Percentiles rank a stretch among this genome's conserved stretches.
Conservation (phyloP, 1,284 basidiomycete species). For the Irpex sp. region DNA sequence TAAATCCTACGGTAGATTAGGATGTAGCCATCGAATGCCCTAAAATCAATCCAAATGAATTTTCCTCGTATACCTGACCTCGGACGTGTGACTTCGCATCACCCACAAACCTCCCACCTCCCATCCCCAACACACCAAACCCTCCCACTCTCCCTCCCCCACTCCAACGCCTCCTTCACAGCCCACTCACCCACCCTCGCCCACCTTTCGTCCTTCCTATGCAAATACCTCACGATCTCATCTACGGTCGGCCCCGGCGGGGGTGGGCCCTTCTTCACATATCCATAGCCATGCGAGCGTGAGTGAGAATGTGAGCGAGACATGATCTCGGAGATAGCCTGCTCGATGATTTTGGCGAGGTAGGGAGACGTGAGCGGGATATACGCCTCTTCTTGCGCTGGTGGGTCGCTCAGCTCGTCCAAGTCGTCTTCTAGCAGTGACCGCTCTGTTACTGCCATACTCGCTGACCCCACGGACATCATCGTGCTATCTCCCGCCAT, state of each 20-base stretch:
- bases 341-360: constrained; percentile 44
- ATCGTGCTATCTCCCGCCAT: constrained; percentile 17
- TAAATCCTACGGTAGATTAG: too few species aligned
- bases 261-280: constrained; percentile 2
- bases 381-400: constrained; percentile 57
- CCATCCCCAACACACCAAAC: constrained; percentile 42
- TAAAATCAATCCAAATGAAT: too few species aligned
- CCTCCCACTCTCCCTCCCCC: constrained; percentile 39
- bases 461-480: too few species aligned
- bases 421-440: constrained; percentile 32
- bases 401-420: constrained; percentile 57
- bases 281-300: constrained; percentile 1
- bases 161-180: constrained; percentile 54
- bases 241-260: constrained; percentile 41
- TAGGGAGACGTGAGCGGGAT: constrained; percentile 51
- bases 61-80: too few species aligned
- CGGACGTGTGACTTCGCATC: constrained; percentile 4
- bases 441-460: constrained; percentile 12
- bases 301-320: constrained; percentile 7
- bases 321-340: constrained; percentile 38
- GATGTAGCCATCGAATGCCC: too few species aligned
- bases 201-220: constrained; percentile 57
- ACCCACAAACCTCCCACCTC: constrained; percentile 36
- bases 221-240: constrained; percentile 44
- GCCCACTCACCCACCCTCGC: constrained; percentile 56